phyloP scores from a whole-genome alignment of 306 rosid species.

The Dalbergia cultrata region DNA sequence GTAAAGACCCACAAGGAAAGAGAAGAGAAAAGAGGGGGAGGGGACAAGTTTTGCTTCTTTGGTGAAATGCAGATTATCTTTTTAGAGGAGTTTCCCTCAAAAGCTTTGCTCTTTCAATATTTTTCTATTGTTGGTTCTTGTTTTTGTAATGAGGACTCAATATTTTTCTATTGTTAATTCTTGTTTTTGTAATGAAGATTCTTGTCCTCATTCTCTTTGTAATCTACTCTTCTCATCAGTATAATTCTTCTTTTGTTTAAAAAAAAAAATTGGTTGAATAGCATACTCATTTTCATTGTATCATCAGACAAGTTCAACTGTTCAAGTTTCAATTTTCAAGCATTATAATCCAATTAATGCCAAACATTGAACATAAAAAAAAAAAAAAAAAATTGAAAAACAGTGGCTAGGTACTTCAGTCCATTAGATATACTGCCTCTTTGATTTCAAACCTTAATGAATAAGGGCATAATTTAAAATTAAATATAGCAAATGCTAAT shows the following conservation, averaged over 20 bases:
- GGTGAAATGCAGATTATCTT: too few relatives aligned
- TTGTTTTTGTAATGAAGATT: too few relatives aligned
- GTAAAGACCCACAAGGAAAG: neutral
- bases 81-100: too few relatives aligned
- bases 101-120: too few relatives aligned
- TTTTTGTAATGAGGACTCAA: too few relatives aligned
- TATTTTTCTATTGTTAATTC: too few relatives aligned
- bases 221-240: too few relatives aligned
- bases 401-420: neutral
- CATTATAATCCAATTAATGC: neutral
- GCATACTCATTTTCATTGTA: neutral
- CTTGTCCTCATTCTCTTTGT: too few relatives aligned
- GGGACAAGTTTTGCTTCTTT: too few relatives aligned
- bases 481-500: constrained; percentile 19
- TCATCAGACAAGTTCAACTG: constrained; percentile 2
- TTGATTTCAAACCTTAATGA: neutral
- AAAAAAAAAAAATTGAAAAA: constrained; percentile 24
- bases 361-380: neutral
- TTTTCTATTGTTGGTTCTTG: too few relatives aligned
- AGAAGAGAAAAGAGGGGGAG: too few relatives aligned
- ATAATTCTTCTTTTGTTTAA: too few relatives aligned
- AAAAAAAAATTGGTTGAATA: neutral
- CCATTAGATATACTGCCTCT: neutral
- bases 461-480: neutral
- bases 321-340: constrained; percentile 11